Evolutionary conservation across 352 stramenopile genomes (phyloP), one percentile per base, ranked within the genome.

Genomic region (Globisporangium megalacanthum): DNA sequence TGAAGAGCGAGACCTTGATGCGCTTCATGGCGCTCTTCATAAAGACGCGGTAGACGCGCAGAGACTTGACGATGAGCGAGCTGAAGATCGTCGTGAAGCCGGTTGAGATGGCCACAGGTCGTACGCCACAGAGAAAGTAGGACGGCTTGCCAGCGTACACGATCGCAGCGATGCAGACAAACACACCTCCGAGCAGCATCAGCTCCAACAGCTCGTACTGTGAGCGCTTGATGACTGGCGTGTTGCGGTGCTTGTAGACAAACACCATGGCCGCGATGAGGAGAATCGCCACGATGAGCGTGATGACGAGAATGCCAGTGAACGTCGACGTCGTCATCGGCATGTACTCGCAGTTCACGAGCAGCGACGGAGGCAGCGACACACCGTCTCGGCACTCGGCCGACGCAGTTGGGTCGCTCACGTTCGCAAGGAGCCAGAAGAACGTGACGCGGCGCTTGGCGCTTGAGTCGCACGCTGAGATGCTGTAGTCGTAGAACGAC

Each of bases 11-110:
- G 9, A 77, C 54, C 22, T 49, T 62, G 37, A 69, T 41, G 20
- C 67, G 59, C 55, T 77, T 77, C 50, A 75, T 49, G 19, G 64
- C 39, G 31, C 56, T 64, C 35, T 52, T 56, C 47, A 61, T 56
- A 41, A 77, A 77, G 3, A 77, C 58, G 25, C 69, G 62, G 54
- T 77, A 75, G 19, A 77, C 69, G 19, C 66, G 69, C 29, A 77
- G 55, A 2, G 66, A 75, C 39, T 75, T 77, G 45, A 73, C 58
- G 17, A 73, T 36, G 14, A 77, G 54, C 20, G 69, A 49, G 22
- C 59, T 62, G 39, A 77, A 77, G 41, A 69, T 62, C 25, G 61
- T 65, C 29, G 69, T 71, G 41, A 72, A 77, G 20, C 52, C 66
- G 0, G 68, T 48, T 5, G 66, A 72, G 22, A 69, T 55, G 0